Conservation (phyloP, 352 stramenopile species). For the Peronospora farinosa region DNA sequence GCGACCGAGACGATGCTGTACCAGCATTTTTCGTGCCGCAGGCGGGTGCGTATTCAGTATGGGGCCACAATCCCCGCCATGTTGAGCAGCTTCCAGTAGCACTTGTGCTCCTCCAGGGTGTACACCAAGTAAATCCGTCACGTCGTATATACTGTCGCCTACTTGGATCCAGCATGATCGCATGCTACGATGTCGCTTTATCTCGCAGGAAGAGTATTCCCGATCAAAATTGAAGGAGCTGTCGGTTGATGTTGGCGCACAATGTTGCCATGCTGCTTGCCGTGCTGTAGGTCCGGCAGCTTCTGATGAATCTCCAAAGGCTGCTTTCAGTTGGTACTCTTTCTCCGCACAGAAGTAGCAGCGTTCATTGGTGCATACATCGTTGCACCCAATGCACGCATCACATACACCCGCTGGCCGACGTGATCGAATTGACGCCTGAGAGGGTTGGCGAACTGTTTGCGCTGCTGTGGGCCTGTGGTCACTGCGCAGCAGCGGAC, state of each 20-base stretch:
- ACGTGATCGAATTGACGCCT: constrained; percentile 21
- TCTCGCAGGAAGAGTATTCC: constrained; percentile 85
- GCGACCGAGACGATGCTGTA: constrained; percentile 54
- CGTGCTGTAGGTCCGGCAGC: constrained; percentile 16
- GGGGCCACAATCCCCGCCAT: constrained; percentile 44
- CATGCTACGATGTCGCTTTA: constrained; percentile 69
- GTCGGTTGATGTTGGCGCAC: constrained; percentile 18
- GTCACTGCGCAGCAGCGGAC: constrained; percentile 12
- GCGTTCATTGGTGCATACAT: constrained; percentile 50
- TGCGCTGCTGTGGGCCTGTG: constrained; percentile 8
- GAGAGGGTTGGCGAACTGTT: constrained; percentile 15
- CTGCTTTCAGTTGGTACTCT: constrained; percentile 54
- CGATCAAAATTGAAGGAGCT: constrained; percentile 38
- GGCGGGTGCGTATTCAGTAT: constrained; percentile 55
- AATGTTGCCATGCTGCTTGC: constrained; percentile 26
- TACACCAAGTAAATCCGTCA: constrained; percentile 79
- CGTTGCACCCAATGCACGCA: constrained; percentile 75
- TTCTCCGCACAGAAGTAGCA: constrained; percentile 78
- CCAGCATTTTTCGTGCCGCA: constrained; percentile 34
- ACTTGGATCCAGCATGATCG: constrained; percentile 89
- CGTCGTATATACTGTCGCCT: constrained; percentile 86
- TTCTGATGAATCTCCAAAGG: constrained; percentile 35
- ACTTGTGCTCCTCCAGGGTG: constrained; percentile 84
- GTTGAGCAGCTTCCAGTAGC: constrained; percentile 46
- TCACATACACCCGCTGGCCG: constrained; percentile 46